phyloP scores from a whole-genome alignment of 116 monocot species.

The Trichopus zeylanicus region DNA sequence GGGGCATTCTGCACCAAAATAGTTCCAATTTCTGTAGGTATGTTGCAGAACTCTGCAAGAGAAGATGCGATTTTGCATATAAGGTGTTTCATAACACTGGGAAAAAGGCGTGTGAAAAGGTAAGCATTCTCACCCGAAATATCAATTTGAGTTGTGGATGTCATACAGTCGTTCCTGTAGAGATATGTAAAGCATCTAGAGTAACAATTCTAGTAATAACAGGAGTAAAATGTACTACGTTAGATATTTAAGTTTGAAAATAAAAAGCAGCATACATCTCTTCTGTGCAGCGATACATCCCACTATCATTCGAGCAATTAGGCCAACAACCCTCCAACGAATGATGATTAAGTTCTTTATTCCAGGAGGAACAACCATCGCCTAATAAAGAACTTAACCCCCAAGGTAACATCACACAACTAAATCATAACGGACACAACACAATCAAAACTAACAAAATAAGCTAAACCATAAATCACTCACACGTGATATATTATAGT shows the following conservation, averaged over 20 bases:
- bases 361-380: conserved; percentile 12
- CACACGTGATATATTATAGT: no score
- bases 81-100: no score
- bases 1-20: conserved; percentile 22
- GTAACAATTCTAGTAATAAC: not conserved
- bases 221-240: not conserved
- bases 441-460: not conserved
- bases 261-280: conserved; percentile 42
- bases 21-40: conserved; percentile 28
- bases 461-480: conserved; percentile 39
- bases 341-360: conserved; percentile 25
- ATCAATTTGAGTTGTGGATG: conserved; percentile 15
- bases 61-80: not conserved
- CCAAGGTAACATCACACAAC: conserved; percentile 6
- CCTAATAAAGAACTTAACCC: conserved; percentile 17
- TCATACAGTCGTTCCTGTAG: conserved; percentile 16
- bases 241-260: not conserved
- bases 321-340: conserved; percentile 42
- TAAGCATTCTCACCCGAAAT: conserved; percentile 28
- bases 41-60: conserved; percentile 26
- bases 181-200: not conserved
- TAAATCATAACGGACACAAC: no score
- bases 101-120: not conserved
- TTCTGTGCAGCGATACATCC: conserved; percentile 19
- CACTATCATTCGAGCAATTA: conserved; percentile 29